A percentile compares a stretch with the other conserved stretches of the same genome.
phyloP scores from a whole-genome alignment of 2,329 filamentous ascomycete species.

The Penicillium sp. region DNA sequence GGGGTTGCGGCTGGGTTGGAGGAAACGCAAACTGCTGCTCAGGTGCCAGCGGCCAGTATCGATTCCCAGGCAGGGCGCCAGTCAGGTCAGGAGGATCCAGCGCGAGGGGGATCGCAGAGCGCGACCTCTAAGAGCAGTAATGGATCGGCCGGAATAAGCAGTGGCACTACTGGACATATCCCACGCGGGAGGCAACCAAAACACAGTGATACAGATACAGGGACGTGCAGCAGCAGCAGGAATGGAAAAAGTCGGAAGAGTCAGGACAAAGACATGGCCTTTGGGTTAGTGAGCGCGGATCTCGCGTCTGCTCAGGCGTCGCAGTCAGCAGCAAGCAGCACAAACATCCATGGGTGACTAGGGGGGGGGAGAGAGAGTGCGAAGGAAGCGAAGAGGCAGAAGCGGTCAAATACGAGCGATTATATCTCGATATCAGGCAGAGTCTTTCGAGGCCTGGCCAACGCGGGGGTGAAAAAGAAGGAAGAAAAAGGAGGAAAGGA shows the following conservation, averaged over 20 bases:
- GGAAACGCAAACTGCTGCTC: constrained; percentile 39
- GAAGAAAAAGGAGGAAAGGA: constrained; percentile 3
- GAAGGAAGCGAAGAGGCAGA: constrained; percentile 1
- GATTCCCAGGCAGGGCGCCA: constrained; percentile 53
- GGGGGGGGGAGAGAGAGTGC: background rate
- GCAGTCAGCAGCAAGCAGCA: background rate
- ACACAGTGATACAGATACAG: background rate
- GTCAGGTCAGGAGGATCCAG: constrained; percentile 55
- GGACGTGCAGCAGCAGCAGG: background rate
- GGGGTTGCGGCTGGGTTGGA: constrained; percentile 24
- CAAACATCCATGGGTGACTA: constrained; percentile 2
- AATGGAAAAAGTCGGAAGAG: background rate
- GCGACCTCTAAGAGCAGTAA: constrained; percentile 29
- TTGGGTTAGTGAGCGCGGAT: background rate
- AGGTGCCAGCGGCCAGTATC: constrained; percentile 52
- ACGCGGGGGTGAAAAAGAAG: constrained; percentile 25
- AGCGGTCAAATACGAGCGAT: constrained; percentile 8
- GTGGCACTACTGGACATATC: constrained; percentile 5
- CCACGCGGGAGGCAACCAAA: background rate
- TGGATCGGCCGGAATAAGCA: background rate
- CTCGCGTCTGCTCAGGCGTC: background rate
- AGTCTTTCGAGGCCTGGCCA: constrained; percentile 24
- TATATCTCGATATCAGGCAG: background rate
- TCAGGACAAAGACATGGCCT: constrained; percentile 20
- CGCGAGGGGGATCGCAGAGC: constrained; percentile 45